Evolutionary conservation across 352 stramenopile genomes (phyloP), one percentile per base, ranked within the genome.

Genomic region (Pythium volutum): DNA sequence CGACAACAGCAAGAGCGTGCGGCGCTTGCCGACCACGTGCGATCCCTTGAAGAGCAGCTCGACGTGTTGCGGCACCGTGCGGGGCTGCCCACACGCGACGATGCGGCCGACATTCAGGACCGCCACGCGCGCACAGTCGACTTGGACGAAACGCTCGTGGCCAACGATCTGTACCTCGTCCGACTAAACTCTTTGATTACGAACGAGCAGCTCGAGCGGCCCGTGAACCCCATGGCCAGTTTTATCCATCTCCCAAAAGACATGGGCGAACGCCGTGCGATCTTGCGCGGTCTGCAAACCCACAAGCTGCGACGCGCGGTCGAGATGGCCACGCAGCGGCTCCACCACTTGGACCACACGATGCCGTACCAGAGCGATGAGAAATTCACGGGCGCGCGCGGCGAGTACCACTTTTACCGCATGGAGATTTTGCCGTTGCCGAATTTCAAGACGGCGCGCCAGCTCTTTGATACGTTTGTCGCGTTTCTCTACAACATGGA

Each of bases 401-500:
- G 56, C 34, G 46, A 49, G 33, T 63, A 42, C 46, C 47, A 56
- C 36, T 63, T 23, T 26, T 34, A 42, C 36, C 47, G 45, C 16
- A 39, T 29, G 12, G 46, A 41, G 11, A 20, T 77, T 65, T 45
- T 67, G 15, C 73, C 70, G 26, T 84, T 88, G 38, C 64, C 64
- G 3, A 64, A 68, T 9, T 69, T 76, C 5, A 31, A 70, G 29
- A 81, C 67, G 0, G 66, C 81, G 15, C 67, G 64, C 7, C 66
- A 84, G 33, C 73, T 87, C 14, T 85, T 70, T 27, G 73, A 86
- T 16, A 57, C 63, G 8, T 66, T 82, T 11, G 56, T 75, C 9
- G 64, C 62, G 11, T 82, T 77, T 59, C 62, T 76, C 27, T 48
- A 71, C 14, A 80, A 77, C 36, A 75, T 85, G 68, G 75, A 88